phyloP scores from a whole-genome alignment of 176 grass and related monocot species.

The Paspalum vaginatum region DNA sequence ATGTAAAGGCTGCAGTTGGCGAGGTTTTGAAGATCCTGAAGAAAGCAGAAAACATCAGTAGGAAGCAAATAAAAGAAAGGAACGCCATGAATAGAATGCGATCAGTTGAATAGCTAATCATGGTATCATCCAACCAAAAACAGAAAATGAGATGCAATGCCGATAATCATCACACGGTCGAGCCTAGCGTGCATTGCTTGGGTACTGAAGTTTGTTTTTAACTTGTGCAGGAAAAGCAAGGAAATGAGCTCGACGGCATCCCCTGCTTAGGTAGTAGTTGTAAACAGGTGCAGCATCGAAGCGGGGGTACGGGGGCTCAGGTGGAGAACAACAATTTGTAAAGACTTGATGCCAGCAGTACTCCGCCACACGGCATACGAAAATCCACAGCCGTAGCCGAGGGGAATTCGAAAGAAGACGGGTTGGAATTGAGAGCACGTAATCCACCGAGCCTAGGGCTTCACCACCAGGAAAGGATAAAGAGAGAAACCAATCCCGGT shows the following conservation, averaged over 20 bases:
- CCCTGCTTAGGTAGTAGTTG: neutral
- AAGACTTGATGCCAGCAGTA: neutral
- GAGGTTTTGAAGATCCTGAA: neutral
- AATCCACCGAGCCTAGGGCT: neutral
- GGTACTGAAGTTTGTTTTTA: neutral
- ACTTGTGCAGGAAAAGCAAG: neutral
- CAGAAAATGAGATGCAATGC: neutral
- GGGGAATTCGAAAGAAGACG: neutral
- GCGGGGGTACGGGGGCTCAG: neutral
- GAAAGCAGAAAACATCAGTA: conserved; percentile 19
- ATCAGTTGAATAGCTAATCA: neutral
- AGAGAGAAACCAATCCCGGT: neutral
- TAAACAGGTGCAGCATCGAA: neutral
- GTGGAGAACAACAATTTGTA: no score
- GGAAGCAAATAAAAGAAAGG: neutral
- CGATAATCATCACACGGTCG: neutral
- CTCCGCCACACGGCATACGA: neutral
- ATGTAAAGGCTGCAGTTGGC: neutral
- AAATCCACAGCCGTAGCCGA: neutral
- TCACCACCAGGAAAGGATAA: neutral
- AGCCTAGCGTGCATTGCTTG: neutral
- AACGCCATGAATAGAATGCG: neutral
- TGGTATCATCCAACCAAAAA: neutral
- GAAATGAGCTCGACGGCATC: neutral
- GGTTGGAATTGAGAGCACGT: neutral